Evolutionary conservation across 2,329 filamentous ascomycete genomes (phyloP).

Genomic region (Ilyonectria mors-panacis): DNA sequence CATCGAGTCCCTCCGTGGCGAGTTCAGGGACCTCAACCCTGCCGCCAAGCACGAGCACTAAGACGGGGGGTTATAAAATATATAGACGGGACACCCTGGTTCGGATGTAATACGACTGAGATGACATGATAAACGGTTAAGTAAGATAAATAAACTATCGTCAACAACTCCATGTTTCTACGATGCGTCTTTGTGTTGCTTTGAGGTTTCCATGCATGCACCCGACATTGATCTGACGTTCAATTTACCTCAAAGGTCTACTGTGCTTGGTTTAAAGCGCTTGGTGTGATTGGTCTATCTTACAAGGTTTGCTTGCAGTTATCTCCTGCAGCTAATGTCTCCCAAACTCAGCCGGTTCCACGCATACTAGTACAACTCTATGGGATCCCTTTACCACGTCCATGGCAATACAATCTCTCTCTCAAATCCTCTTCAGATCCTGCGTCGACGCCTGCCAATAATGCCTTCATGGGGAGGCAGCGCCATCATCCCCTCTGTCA

Average conservation of each 20-base stretch:
- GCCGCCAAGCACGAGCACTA: slow-evolving; percentile 42
- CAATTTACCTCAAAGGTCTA: background rate
- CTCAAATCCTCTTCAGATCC: background rate
- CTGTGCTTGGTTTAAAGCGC: background rate
- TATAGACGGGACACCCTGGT: slow-evolving; percentile 19
- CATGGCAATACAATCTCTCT: background rate
- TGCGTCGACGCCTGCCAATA: slow-evolving; percentile 9
- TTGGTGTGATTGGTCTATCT: background rate
- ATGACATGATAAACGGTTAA: slow-evolving; percentile 26
- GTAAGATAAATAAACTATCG: slow-evolving; percentile 32
- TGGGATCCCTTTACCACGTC: background rate
- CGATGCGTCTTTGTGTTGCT: background rate
- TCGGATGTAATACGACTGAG: slow-evolving; percentile 34
- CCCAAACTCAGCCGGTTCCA: background rate
- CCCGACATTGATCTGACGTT: background rate
- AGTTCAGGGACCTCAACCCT: slow-evolving; percentile 51
- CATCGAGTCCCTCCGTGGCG: slow-evolving; percentile 49
- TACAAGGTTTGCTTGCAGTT: background rate
- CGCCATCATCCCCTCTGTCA: slow-evolving; percentile 30
- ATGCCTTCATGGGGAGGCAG: slow-evolving; percentile 32
- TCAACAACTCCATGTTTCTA: slow-evolving; percentile 6
- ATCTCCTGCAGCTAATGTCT: background rate
- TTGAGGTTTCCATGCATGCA: background rate
- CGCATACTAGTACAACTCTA: background rate
- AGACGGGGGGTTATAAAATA: slow-evolving; percentile 13